phyloP scores from a whole-genome alignment of 305 asterid species.

The Fraxinus platypoda region DNA sequence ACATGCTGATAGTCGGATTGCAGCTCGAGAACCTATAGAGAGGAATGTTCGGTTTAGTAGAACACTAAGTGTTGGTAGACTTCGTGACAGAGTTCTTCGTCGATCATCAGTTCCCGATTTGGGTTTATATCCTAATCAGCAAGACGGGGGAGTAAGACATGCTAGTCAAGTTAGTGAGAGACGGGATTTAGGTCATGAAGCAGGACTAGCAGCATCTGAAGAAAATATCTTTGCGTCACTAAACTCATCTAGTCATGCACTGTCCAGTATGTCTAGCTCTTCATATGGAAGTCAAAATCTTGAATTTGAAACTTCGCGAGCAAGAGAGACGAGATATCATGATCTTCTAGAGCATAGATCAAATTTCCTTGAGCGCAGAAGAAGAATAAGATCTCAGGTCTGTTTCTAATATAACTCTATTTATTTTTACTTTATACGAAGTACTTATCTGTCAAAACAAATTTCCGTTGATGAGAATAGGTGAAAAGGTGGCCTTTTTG shows the following conservation, averaged over 20 bases:
- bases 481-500: background rate
- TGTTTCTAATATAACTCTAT: slow-evolving; percentile 20
- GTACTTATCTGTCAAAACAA: slow-evolving; percentile 4
- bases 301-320: slow-evolving; percentile 49
- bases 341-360: slow-evolving; percentile 81
- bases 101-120: slow-evolving; percentile 60
- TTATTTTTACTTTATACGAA: background rate
- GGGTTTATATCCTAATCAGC: slow-evolving; percentile 49
- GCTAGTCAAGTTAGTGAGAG: slow-evolving; percentile 43
- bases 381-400: slow-evolving; percentile 99
- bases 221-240: slow-evolving; percentile 37
- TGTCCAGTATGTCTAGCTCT: slow-evolving; percentile 44
- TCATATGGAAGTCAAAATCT: slow-evolving; percentile 44
- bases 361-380: slow-evolving; percentile 80
- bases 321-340: slow-evolving; percentile 70
- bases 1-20: slow-evolving; percentile 49
- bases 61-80: slow-evolving; percentile 95
- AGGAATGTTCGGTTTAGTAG: slow-evolving; percentile 83
- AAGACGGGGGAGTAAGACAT: slow-evolving; percentile 45
- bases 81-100: slow-evolving; percentile 89
- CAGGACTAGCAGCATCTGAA: slow-evolving; percentile 37
- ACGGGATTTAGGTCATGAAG: slow-evolving; percentile 39
- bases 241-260: slow-evolving; percentile 40
- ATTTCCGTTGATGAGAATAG: background rate
- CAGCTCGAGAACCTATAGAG: slow-evolving; percentile 67